Conservation (phyloP, 2,329 filamentous ascomycete genomes). For the Venturia effusa region DNA sequence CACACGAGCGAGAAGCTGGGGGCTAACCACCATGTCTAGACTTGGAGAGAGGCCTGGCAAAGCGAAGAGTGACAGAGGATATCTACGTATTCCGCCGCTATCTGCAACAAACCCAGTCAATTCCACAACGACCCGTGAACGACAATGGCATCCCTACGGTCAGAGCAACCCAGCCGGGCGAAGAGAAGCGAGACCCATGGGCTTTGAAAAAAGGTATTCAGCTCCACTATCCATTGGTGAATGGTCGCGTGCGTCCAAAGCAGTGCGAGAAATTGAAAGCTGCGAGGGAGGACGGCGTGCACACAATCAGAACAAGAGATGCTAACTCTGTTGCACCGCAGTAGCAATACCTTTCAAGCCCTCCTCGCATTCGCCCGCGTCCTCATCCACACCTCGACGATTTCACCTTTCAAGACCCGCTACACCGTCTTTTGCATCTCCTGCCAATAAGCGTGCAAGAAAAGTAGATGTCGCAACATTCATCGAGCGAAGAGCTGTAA, state of each 20-base stretch:
- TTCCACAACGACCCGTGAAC: neutral
- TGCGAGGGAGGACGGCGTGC: neutral
- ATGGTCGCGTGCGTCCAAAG: neutral
- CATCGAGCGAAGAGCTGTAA: neutral
- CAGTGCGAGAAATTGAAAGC: neutral
- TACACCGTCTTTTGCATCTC: neutral
- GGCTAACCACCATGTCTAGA: constrained; percentile 12
- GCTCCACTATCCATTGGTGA: neutral
- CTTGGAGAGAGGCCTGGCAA: neutral
- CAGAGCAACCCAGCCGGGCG: constrained; percentile 1
- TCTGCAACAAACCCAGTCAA: neutral
- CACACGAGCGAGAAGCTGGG: neutral
- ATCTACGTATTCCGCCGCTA: constrained; percentile 7
- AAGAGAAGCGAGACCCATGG: constrained; percentile 10
- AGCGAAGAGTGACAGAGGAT: constrained; percentile 7
- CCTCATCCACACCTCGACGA: neutral
- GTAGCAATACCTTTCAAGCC: neutral
- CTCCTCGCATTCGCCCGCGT: neutral
- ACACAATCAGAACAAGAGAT: neutral
- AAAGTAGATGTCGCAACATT: constrained; percentile 9
- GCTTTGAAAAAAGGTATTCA: constrained; percentile 5
- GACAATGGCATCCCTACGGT: constrained; percentile 10
- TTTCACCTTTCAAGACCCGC: constrained; percentile 3
- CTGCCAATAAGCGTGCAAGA: neutral
- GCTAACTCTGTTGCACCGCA: neutral